Evolutionary conservation across 176 grass and related monocot genomes (phyloP).

Genomic region (Neostapfia colusana): DNA sequence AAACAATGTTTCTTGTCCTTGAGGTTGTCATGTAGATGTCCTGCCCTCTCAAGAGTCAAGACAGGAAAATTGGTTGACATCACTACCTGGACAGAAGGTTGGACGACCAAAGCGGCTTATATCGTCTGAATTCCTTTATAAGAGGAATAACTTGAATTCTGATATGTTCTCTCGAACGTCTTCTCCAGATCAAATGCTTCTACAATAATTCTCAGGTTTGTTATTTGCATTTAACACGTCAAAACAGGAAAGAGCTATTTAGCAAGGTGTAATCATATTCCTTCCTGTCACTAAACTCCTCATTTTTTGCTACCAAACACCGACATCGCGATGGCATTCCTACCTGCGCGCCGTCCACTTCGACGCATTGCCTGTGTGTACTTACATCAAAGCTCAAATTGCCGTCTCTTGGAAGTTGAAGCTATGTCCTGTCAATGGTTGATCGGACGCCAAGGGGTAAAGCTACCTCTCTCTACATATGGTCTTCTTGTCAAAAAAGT

Average conservation of each 20-base stretch:
- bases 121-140: background rate
- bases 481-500: background rate
- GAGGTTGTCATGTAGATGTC: background rate
- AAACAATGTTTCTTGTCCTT: constrained; percentile 1
- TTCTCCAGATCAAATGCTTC: background rate
- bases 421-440: background rate
- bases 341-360: too few relatives aligned
- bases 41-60: background rate
- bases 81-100: background rate
- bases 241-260: background rate
- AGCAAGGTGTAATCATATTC: background rate
- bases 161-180: background rate
- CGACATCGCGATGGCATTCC: too few relatives aligned
- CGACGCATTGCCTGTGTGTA: too few relatives aligned
- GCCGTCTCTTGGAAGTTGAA: too few relatives aligned
- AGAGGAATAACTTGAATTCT: background rate
- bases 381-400: too few relatives aligned
- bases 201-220: background rate
- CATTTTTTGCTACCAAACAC: background rate
- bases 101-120: background rate
- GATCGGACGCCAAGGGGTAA: background rate
- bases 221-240: background rate
- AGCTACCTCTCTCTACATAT: background rate
- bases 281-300: background rate
- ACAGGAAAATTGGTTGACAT: constrained; percentile 4